A percentile compares a stretch with the other conserved stretches of the same genome.
These are phyloP conservation scores for Aspergillus fumigatiaffinis DNA, from an alignment of 2,329 filamentous ascomycete species.

Conservation along the genomic window DNA sequence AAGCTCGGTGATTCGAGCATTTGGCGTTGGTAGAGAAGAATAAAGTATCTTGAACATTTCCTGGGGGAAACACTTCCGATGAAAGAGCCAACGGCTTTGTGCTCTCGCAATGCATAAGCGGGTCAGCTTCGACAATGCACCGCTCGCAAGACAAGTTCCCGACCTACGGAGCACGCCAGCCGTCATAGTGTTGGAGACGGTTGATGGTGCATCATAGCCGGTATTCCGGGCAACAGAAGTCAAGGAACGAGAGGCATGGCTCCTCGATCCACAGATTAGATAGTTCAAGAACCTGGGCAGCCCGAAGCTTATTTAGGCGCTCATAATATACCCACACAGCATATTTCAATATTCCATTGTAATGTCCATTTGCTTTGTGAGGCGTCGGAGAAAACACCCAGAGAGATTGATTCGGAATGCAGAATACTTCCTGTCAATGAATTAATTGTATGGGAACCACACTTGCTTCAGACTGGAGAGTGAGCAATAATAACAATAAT, in stretches of 20 bases:
- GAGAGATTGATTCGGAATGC: too few relatives aligned
- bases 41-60: neutral
- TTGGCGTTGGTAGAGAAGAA: neutral
- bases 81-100: neutral
- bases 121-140: neutral
- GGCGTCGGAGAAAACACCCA: too few relatives aligned
- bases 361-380: neutral
- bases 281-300: neutral
- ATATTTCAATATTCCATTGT: neutral
- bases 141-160: neutral
- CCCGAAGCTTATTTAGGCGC: neutral
- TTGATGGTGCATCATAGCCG: neutral
- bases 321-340: neutral
- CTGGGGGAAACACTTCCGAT: neutral
- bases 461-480: neutral
- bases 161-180: neutral
- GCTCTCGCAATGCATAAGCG: neutral
- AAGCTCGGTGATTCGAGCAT: slow-evolving; percentile 20
- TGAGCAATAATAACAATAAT: neutral
- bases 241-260: neutral
- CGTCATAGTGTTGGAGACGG: neutral
- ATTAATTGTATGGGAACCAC: too few relatives aligned
- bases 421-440: too few relatives aligned
- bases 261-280: neutral
- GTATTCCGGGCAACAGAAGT: neutral